phyloP scores from a whole-genome alignment of 2,329 filamentous ascomycete species.

The Epicoccum sorghinum region DNA sequence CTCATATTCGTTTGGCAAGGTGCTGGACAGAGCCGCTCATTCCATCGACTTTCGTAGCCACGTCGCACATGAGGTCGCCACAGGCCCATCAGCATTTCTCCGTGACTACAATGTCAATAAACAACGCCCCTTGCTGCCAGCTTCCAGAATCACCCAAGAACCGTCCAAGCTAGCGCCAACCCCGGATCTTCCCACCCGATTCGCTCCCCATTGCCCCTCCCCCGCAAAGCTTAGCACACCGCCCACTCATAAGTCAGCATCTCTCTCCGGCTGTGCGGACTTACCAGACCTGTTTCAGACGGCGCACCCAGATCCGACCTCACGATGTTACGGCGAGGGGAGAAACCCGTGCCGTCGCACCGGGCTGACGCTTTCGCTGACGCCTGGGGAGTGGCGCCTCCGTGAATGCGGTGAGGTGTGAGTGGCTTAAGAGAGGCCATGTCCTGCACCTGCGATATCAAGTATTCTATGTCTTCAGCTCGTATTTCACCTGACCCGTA shows the following conservation, averaged over 20 bases:
- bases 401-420: neutral
- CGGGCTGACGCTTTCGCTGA: slow-evolving; percentile 4
- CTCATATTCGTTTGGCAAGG: too few relatives aligned
- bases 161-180: neutral
- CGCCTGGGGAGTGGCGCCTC: neutral
- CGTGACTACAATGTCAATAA: neutral
- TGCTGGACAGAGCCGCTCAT: too few relatives aligned
- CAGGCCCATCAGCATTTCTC: neutral
- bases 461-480: neutral
- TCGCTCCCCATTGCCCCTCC: slow-evolving; percentile 8
- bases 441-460: neutral
- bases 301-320: slow-evolving; percentile 9
- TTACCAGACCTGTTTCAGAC: slow-evolving; percentile 10
- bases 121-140: neutral
- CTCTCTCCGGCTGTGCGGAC: slow-evolving; percentile 6
- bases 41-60: too few relatives aligned
- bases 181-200: slow-evolving; percentile 11
- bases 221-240: slow-evolving; percentile 15
- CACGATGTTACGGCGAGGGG: slow-evolving; percentile 7
- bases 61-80: neutral
- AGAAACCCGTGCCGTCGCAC: slow-evolving; percentile 1
- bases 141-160: slow-evolving; percentile 7
- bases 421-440: neutral
- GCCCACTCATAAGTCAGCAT: slow-evolving; percentile 1
- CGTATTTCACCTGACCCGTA: neutral